A percentile compares a stretch with the other conserved stretches of the same genome.
phyloP scores from a whole-genome alignment of 495 filamentous ascomycete genomes.

The Haplographium delicatum region DNA sequence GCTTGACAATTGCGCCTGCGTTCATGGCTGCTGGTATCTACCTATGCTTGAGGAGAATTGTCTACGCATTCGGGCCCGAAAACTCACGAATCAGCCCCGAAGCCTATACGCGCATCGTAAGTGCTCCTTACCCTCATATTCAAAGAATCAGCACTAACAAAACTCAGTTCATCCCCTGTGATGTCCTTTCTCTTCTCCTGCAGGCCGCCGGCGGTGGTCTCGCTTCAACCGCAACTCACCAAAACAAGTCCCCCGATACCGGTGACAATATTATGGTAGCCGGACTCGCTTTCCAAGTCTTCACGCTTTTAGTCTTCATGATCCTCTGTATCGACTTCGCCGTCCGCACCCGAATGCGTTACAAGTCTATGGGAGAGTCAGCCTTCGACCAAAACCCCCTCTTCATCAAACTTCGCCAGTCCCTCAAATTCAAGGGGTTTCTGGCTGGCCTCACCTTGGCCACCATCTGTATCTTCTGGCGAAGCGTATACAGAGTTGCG shows the following conservation, averaged over 20 bases:
- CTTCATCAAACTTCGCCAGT: constrained; percentile 7
- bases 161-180: constrained; percentile 51
- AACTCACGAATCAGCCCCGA: constrained; percentile 56
- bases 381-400: constrained; percentile 21
- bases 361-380: constrained; percentile 12
- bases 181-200: constrained; percentile 56
- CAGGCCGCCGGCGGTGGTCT: constrained; percentile 60
- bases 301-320: constrained; percentile 45
- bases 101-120: constrained; percentile 35
- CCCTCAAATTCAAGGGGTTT: constrained; percentile 19
- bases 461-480: constrained; percentile 33
- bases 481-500: constrained; percentile 32
- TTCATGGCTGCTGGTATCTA: constrained; percentile 61
- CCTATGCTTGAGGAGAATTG: constrained; percentile 55
- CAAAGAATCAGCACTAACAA: not conserved
- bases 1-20: constrained; percentile 59
- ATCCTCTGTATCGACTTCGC: constrained; percentile 37
- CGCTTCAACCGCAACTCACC: constrained; percentile 40
- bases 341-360: constrained; percentile 5
- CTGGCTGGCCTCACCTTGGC: constrained; percentile 18
- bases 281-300: constrained; percentile 53
- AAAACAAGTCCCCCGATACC: constrained; percentile 15
- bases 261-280: constrained; percentile 65
- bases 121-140: not conserved
- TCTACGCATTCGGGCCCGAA: constrained; percentile 52